A percentile compares a stretch with the other conserved stretches of the same genome.
phyloP scores from a whole-genome alignment of 2,329 filamentous ascomycete species.

The Stemphylium lycopersici region DNA sequence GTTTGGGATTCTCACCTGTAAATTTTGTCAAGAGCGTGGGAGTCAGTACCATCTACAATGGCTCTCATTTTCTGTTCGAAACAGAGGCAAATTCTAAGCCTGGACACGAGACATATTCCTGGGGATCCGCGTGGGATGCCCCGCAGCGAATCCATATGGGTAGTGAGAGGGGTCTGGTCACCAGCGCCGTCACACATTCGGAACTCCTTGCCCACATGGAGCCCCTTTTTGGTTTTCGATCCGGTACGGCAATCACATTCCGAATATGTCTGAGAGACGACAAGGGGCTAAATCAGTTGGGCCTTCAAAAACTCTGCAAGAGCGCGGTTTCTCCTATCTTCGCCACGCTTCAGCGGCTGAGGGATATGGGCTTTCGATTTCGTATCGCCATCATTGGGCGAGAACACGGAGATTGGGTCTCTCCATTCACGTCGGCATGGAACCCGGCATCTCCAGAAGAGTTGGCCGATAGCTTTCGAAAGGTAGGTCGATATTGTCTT shows the following conservation, averaged over 20 bases:
- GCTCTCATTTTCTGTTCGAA: too few species aligned
- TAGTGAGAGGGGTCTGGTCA: too few species aligned
- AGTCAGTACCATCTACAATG: not conserved
- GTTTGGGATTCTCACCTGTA: not conserved
- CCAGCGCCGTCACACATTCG: not conserved
- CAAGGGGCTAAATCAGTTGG: not conserved
- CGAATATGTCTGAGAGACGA: not conserved
- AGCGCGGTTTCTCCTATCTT: not conserved
- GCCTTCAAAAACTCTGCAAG: not conserved
- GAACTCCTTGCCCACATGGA: not conserved
- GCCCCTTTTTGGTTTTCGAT: constrained; percentile 2
- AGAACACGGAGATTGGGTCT: too few species aligned
- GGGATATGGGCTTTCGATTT: not conserved
- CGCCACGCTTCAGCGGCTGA: not conserved
- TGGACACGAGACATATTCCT: too few species aligned
- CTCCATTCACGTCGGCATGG: not conserved
- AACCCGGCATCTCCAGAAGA: not conserved
- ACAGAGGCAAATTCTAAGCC: too few species aligned
- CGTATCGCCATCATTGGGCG: too few species aligned
- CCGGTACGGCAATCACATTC: not conserved
- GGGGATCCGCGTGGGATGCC: too few species aligned
- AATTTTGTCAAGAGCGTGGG: not conserved
- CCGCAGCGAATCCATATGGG: too few species aligned
- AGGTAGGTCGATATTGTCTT: not conserved
- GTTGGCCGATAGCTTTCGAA: not conserved